Evolutionary conservation across 1,284 basidiomycete species (phyloP), one percentile per base, ranked within the genome.

Genomic region (Irpex sp.): DNA sequence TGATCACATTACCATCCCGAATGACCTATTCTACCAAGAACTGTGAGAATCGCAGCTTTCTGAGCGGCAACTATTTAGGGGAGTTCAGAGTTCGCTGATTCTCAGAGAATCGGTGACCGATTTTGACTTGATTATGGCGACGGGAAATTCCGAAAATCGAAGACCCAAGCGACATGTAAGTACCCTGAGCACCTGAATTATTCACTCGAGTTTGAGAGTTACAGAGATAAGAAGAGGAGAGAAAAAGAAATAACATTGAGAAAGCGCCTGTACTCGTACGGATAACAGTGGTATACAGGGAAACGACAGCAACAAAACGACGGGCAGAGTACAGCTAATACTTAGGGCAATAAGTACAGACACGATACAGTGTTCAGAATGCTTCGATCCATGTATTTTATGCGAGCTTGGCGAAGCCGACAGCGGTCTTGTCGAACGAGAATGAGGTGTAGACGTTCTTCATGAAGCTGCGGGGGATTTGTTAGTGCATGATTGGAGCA

Each of bases 401-500:
- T n/a, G 40, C 11, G 40, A 47, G 40, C 11, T n/a, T 47, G 17
- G 70, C 70, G 44, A 72, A 72, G 15, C 68, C 70, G 31, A 72
- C 67, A 47, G 64, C 44, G 54, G 63, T 66, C 57, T 60, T 34
- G 19, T 59, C 67, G 40, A 67, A 63, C 57, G 64, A 62, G 65
- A 71, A 69, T 48, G 60, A 64, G 21, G 65, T 68, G 62, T 71
- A 71, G 26, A 69, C 66, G 60, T 71, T 70, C 63, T 66, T 65
- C 71, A 69, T 68, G 65, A 72, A 67, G 60, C 65, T 66, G 52
- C 8, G 13, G n/a, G 3, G 17, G 19, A 57, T 13, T 15, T 9
- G 11, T 9, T 11, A 48, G 37, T 8, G 3, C 4, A 2, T 0
- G 38, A 26, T 17, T n/a, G 4, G 8, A 13, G 4, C 1, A 17